Percentiles rank a stretch among this genome's conserved stretches.
Conservation (phyloP, 1,284 basidiomycete genomes). For the Fomitopsis pinicola region DNA sequence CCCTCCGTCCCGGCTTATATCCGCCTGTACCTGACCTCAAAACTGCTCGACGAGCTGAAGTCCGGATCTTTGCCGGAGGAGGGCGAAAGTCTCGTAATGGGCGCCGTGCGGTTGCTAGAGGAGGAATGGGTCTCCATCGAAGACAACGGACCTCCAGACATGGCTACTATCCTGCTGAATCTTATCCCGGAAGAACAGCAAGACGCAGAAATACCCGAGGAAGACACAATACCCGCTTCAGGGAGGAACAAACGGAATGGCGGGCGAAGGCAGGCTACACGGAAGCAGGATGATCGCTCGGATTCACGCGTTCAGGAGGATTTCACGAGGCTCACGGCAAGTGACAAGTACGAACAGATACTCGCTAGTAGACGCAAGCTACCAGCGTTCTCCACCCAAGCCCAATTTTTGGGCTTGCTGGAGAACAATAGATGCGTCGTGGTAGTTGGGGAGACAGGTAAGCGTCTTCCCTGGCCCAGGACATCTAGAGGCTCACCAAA, state of each 20-base stretch:
- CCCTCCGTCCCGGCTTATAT: conserved; percentile 75
- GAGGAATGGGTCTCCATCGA: conserved; percentile 63
- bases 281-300: conserved; percentile 39
- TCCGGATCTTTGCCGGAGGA: conserved; percentile 54
- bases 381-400: conserved; percentile 72
- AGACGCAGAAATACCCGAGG: neutral
- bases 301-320: conserved; percentile 51
- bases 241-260: neutral
- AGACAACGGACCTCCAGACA: conserved; percentile 68
- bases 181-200: conserved; percentile 42
- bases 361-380: conserved; percentile 55
- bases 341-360: conserved; percentile 55
- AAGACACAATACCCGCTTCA: neutral
- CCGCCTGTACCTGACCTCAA: conserved; percentile 77
- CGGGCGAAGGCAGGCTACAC: conserved; percentile 7
- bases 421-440: conserved; percentile 67
- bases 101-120: conserved; percentile 74
- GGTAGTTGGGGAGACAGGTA: conserved; percentile 82
- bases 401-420: conserved; percentile 61
- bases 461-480: neutral
- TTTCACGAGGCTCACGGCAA: conserved; percentile 45
- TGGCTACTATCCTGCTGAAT: conserved; percentile 59
- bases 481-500: neutral
- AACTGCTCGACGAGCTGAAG: conserved; percentile 52
- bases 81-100: conserved; percentile 73